Percentiles rank a stretch among this genome's conserved stretches.
These are phyloP conservation scores for Fusarium fujikuroi DNA, from an alignment of 2,329 filamentous ascomycete species.

Conservation along the genomic window DNA sequence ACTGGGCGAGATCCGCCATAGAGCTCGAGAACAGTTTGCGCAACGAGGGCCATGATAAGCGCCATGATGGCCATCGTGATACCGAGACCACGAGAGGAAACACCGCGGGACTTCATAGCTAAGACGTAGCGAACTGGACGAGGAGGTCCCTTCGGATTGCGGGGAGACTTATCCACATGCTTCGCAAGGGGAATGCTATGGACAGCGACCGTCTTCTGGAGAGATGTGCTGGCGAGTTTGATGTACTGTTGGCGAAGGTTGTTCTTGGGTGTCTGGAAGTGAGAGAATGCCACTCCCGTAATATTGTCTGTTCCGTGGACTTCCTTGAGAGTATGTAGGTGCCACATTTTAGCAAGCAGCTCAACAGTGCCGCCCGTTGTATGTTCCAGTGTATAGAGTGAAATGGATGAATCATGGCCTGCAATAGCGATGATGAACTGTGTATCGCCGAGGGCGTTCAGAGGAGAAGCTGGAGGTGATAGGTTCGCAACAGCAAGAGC, in stretches of 20 bases:
- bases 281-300: slow-evolving; percentile 68
- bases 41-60: slow-evolving; percentile 69
- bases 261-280: slow-evolving; percentile 65
- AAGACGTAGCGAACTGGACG: slow-evolving; percentile 76
- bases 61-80: slow-evolving; percentile 66
- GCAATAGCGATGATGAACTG: slow-evolving; percentile 86
- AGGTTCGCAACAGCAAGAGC: slow-evolving; percentile 82
- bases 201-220: slow-evolving; percentile 82
- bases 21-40: slow-evolving; percentile 73
- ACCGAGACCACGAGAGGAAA: slow-evolving; percentile 63
- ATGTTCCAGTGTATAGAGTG: slow-evolving; percentile 81
- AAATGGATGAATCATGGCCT: slow-evolving; percentile 81
- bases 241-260: slow-evolving; percentile 57
- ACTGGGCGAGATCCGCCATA: slow-evolving; percentile 66
- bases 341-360: slow-evolving; percentile 63
- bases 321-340: slow-evolving; percentile 63
- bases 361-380: slow-evolving; percentile 57
- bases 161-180: slow-evolving; percentile 51
- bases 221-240: slow-evolving; percentile 83
- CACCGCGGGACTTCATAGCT: slow-evolving; percentile 64
- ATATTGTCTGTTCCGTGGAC: slow-evolving; percentile 67
- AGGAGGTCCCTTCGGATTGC: slow-evolving; percentile 53
- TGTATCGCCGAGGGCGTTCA: slow-evolving; percentile 66
- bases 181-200: slow-evolving; percentile 78
- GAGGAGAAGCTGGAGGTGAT: slow-evolving; percentile 62